Evolutionary conservation across 2,329 filamentous ascomycete species (phyloP), one percentile per base, ranked within the genome.

Genomic region (Aureobasidium sp.): DNA sequence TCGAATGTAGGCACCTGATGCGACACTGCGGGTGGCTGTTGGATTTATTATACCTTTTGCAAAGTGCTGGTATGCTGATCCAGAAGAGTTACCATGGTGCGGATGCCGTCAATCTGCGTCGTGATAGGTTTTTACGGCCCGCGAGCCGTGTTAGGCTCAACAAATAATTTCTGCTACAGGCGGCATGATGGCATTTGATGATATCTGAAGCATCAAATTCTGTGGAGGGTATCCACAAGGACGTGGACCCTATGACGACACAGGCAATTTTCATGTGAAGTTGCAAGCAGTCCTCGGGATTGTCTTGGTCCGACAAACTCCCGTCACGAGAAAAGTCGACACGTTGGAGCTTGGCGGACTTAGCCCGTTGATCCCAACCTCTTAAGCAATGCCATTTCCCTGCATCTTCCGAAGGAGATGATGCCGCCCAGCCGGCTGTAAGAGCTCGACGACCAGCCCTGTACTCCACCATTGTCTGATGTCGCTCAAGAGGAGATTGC

Each of bases 361-460:
- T 60, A 51, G 46, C 46, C 57, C 57, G 57, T 60, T 60, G 57
- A 60, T 60, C 57, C 57, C 57, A 60, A 60, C 57, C 57, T 60
- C 57, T 41, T 43, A 48, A 50, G 57, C 44, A 50, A 51, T 50
- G 57, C 34, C 57, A 50, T 37, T 34, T 60, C 36, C 55, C 57
- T 60, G 57, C 27, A 51, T 60, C 36, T 50, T 51, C 57, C 57
- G 57, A 60, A 50, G n/a, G 36, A 24, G 34, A 60, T 51, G 57
- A 60, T 51, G 57, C 34, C 57, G 57, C 46, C 46, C 34, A 60
- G 55, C 55, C 41, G 41, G 55, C 29, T 59, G 32, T 37, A 59
- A 27, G 41, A 59, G 53, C 15, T 32, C 39, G 41, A 48, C 55
- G 34, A 59, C 55, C 41, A 48, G 44, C 41, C 39, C 41, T 59